These are phyloP conservation scores for Trichosanthes truncata DNA, from an alignment of 306 rosid genomes.

Conservation along the genomic window DNA sequence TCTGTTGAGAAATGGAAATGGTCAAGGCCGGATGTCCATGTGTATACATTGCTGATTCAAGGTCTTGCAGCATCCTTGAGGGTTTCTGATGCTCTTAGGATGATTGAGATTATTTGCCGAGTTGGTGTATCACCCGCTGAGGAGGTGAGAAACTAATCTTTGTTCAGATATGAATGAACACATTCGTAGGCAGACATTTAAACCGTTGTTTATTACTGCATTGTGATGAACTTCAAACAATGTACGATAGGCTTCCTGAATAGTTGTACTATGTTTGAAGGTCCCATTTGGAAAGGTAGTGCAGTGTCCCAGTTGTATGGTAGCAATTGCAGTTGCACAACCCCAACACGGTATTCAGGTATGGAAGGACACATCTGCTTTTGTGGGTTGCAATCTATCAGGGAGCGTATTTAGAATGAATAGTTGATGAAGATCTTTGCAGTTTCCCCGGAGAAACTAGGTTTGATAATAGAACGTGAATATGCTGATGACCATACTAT, in stretches of 20 bases:
- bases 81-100: conserved; percentile 83
- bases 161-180: not conserved
- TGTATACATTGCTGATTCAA: conserved; percentile 49
- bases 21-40: conserved; percentile 65
- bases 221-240: not conserved
- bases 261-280: conserved; percentile 22
- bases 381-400: not conserved
- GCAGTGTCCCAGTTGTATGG: conserved; percentile 75
- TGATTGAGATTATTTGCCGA: conserved; percentile 59
- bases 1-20: conserved; percentile 68
- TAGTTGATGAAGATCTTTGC: not conserved
- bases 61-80: conserved; percentile 72
- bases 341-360: conserved; percentile 98
- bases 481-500: not conserved
- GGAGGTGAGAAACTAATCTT: conserved; percentile 40
- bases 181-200: not conserved
- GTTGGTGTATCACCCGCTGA: conserved; percentile 85
- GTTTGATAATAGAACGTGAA: not conserved
- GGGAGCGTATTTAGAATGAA: not conserved
- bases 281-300: conserved; percentile 93
- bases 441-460: not conserved
- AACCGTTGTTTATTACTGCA: not conserved
- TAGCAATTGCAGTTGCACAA: conserved; percentile 88
- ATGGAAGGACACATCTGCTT: not conserved
- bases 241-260: not conserved